Percentiles rank a stretch among this genome's conserved stretches.
Evolutionary conservation across 148 eudicot genomes (phyloP).

Genomic region (Fagopyrum esculentum): DNA sequence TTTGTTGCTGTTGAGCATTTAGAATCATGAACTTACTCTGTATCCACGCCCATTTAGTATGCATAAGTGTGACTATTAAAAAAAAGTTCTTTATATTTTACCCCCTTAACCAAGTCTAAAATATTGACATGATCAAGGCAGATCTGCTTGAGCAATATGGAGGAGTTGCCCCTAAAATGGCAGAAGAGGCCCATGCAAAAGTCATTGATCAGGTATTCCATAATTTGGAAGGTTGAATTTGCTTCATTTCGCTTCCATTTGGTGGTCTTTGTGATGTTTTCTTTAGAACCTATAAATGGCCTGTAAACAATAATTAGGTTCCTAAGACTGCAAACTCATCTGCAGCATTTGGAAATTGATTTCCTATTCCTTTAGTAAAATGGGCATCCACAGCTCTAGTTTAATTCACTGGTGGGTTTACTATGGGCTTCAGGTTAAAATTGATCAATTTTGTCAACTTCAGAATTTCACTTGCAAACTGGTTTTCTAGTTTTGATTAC

Average conservation of each 20-base stretch:
- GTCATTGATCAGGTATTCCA: conserved; percentile 73
- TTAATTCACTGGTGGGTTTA: neutral
- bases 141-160: conserved; percentile 90
- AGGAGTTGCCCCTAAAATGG: conserved; percentile 99
- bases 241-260: neutral
- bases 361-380: neutral
- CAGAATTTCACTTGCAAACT: neutral
- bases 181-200: conserved; percentile 87
- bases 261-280: neutral
- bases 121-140: conserved; percentile 54
- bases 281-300: neutral
- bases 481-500: neutral
- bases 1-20: neutral
- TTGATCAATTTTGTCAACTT: neutral
- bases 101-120: conserved; percentile 11
- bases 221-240: conserved; percentile 2
- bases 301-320: neutral
- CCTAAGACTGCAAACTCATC: neutral
- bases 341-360: neutral
- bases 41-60: neutral
- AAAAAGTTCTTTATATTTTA: neutral
- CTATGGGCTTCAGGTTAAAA: neutral
- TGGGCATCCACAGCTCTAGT: neutral
- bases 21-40: neutral
- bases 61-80: neutral